Percentiles rank a stretch among this genome's conserved stretches.
These are phyloP conservation scores for Phyllosticta paracitricarpa DNA, from an alignment of 2,329 filamentous ascomycete genomes.

Conservation along the genomic window DNA sequence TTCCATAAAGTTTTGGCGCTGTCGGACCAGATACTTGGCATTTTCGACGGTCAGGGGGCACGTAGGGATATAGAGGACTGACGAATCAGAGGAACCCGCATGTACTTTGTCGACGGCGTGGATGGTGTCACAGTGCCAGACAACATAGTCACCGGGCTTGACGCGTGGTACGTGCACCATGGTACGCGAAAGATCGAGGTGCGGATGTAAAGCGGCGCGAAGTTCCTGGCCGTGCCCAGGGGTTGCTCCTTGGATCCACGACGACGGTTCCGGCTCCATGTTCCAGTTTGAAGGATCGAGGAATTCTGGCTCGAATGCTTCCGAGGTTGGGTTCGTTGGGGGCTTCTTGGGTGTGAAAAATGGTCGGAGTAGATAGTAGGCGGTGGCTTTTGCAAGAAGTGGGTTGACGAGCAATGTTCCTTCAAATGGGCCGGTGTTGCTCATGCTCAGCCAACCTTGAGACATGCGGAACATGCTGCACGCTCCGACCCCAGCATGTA, in stretches of 20 bases:
- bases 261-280: conserved; percentile 43
- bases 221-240: conserved; percentile 62
- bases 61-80: conserved; percentile 80
- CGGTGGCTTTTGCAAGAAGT: conserved; percentile 61
- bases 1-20: conserved; percentile 59
- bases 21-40: conserved; percentile 57
- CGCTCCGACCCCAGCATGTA: conserved; percentile 72
- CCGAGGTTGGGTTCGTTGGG: conserved; percentile 29
- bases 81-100: conserved; percentile 60
- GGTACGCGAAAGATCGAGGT: conserved; percentile 54
- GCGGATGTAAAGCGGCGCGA: conserved; percentile 54
- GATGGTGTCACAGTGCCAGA: conserved; percentile 71
- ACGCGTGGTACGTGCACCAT: conserved; percentile 66
- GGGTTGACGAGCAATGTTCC: conserved; percentile 79
- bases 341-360: conserved; percentile 57
- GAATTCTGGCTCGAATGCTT: conserved; percentile 30
- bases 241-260: conserved; percentile 59
- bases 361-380: conserved; percentile 71
- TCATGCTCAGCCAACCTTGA: conserved; percentile 83
- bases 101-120: conserved; percentile 80
- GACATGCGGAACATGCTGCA: conserved; percentile 82
- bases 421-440: conserved; percentile 58
- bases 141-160: conserved; percentile 63
- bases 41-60: conserved; percentile 72
- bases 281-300: conserved; percentile 51